Conservation (phyloP, 495 filamentous ascomycete species). For the Chlorociboria aeruginascens region DNA sequence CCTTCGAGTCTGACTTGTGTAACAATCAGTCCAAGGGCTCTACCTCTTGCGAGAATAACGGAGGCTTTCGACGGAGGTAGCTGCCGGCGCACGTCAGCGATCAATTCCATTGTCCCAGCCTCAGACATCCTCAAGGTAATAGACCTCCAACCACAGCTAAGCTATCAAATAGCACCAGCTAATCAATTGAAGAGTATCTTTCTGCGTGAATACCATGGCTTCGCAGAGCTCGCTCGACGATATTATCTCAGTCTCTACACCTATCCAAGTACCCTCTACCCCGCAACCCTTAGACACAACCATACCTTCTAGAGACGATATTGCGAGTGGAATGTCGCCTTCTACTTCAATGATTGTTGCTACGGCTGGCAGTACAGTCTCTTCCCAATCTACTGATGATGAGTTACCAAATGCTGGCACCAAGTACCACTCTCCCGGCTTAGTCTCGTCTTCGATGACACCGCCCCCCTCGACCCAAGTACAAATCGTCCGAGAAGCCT, state of each 20-base stretch:
- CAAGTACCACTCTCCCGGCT: slow-evolving; percentile 2
- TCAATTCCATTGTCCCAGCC: too few relatives aligned
- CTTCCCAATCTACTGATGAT: not conserved
- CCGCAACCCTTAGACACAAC: slow-evolving; percentile 10
- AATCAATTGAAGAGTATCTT: not conserved
- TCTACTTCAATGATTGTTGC: slow-evolving; percentile 10
- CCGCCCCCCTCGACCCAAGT: slow-evolving; percentile 64
- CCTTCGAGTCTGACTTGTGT: too few relatives aligned
- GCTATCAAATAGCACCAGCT: not conserved
- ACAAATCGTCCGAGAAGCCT: slow-evolving; percentile 7
- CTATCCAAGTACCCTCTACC: slow-evolving; percentile 11
- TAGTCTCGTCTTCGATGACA: slow-evolving; percentile 42
- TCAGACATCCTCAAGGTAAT: too few relatives aligned
- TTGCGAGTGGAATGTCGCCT: slow-evolving; percentile 5
- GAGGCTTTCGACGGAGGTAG: too few relatives aligned
- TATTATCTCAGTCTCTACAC: not conserved
- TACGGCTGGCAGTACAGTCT: not conserved
- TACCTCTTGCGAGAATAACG: too few relatives aligned
- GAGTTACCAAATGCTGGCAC: not conserved
- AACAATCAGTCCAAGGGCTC: too few relatives aligned
- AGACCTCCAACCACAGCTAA: too few relatives aligned
- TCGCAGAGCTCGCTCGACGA: slow-evolving; percentile 13
- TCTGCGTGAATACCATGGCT: slow-evolving; percentile 4
- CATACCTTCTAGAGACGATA: slow-evolving; percentile 4
- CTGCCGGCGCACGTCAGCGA: too few relatives aligned